phyloP scores from a whole-genome alignment of 2,329 filamentous ascomycete species.

The Thermothelomyces thermophilus region DNA sequence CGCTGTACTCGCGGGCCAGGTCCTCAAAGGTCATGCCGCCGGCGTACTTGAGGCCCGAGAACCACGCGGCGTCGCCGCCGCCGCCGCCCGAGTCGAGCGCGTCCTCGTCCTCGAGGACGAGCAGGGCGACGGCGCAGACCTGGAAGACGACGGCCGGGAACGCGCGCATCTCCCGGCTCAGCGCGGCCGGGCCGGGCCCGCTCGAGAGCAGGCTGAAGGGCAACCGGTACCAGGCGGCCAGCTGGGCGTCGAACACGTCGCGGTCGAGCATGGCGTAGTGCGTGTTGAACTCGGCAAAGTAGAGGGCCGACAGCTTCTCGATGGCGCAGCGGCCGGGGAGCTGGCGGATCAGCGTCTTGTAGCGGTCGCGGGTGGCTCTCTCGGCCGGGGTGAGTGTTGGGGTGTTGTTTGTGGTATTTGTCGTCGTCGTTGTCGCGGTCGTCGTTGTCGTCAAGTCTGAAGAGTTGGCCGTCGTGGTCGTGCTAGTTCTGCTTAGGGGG shows the following conservation, averaged over 20 bases:
- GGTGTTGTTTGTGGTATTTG: background rate
- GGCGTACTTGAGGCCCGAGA: constrained; percentile 53
- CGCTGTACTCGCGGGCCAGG: constrained; percentile 54
- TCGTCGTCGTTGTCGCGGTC: too few relatives aligned
- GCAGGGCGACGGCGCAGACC: constrained; percentile 47
- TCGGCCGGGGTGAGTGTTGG: background rate
- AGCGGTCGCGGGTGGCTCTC: constrained; percentile 40
- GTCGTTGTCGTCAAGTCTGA: background rate
- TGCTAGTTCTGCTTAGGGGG: background rate
- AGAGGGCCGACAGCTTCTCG: constrained; percentile 48
- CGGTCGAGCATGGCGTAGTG: constrained; percentile 52
- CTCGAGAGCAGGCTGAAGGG: constrained; percentile 42
- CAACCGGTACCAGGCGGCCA: constrained; percentile 48
- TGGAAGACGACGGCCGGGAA: constrained; percentile 57
- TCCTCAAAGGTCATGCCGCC: constrained; percentile 55
- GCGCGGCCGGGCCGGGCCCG: background rate
- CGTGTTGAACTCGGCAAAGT: constrained; percentile 53
- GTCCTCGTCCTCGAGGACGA: constrained; percentile 43
- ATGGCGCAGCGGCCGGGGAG: constrained; percentile 49
- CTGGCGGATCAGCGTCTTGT: constrained; percentile 52
- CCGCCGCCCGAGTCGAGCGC: background rate
- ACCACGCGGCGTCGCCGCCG: constrained; percentile 22
- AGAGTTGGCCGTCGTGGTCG: background rate
- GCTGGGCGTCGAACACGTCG: constrained; percentile 43
- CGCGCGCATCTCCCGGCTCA: constrained; percentile 38